A percentile compares a stretch with the other conserved stretches of the same genome.
Conservation (phyloP, 2,329 filamentous ascomycete genomes). For the Exserohilum turcica region DNA sequence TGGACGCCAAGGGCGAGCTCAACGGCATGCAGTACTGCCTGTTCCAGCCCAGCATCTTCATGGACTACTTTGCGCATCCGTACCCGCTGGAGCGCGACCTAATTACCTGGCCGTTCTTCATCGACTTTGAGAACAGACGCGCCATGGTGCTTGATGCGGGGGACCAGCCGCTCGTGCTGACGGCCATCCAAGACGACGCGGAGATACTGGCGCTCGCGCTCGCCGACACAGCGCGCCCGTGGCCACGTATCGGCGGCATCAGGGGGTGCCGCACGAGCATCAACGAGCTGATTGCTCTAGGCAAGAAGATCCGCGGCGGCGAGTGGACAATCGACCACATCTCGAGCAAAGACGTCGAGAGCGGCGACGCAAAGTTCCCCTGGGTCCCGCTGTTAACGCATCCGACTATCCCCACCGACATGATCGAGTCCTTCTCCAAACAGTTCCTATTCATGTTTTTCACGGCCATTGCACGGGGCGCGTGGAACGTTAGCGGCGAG, state of each 20-base stretch:
- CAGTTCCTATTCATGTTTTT: constrained; percentile 52
- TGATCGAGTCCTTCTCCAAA: constrained; percentile 43
- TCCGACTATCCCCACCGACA: constrained; percentile 45
- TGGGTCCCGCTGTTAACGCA: constrained; percentile 50
- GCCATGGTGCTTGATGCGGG: constrained; percentile 40
- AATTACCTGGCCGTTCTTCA: constrained; percentile 42
- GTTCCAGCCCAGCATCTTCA: constrained; percentile 61
- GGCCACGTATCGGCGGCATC: constrained; percentile 39
- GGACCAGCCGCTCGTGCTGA: constrained; percentile 33
- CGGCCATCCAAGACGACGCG: constrained; percentile 32
- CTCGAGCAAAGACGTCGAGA: constrained; percentile 54
- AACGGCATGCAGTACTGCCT: constrained; percentile 61
- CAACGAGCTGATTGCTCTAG: constrained; percentile 37
- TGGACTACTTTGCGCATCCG: constrained; percentile 61
- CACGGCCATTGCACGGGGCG: constrained; percentile 49
- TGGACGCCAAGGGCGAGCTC: constrained; percentile 55
- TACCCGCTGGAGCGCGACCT: constrained; percentile 55
- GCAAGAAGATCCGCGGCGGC: constrained; percentile 37
- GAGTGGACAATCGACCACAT: constrained; percentile 53
- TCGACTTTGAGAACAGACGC: constrained; percentile 34
- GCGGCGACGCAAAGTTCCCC: constrained; percentile 47
- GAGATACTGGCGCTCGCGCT: constrained; percentile 35
- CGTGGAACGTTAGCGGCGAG: constrained; percentile 53
- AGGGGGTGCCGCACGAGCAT: constrained; percentile 28
- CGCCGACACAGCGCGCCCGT: constrained; percentile 22